phyloP scores from a whole-genome alignment of 2,329 filamentous ascomycete genomes.

The Paradendryphiella salina region DNA sequence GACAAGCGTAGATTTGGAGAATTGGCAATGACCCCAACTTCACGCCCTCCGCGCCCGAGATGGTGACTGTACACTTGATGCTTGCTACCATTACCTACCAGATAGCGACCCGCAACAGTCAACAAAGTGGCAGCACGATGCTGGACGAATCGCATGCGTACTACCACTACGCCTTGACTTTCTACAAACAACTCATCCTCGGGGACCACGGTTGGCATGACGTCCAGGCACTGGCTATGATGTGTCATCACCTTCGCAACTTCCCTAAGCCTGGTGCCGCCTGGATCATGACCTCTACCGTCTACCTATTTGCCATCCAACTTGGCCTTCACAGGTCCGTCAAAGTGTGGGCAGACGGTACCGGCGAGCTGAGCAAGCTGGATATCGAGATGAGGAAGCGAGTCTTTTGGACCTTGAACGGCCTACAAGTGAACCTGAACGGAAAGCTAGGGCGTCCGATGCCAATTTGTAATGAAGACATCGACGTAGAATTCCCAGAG shows the following conservation, averaged over 20 bases:
- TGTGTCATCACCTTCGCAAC: constrained; percentile 71
- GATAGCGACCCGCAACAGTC: constrained; percentile 68
- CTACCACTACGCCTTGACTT: constrained; percentile 74
- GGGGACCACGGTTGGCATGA: constrained; percentile 66
- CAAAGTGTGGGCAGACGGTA: constrained; percentile 58
- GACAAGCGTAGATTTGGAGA: constrained; percentile 61
- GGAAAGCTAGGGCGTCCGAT: constrained; percentile 79
- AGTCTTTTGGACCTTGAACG: constrained; percentile 73
- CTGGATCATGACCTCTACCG: constrained; percentile 66
- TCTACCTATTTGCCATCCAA: constrained; percentile 72
- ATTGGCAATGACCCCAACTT: constrained; percentile 72
- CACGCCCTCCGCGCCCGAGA: constrained; percentile 64
- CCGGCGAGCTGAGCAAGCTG: constrained; percentile 55
- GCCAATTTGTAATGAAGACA: constrained; percentile 71
- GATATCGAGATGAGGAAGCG: constrained; percentile 77
- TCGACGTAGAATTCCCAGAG: constrained; percentile 77
- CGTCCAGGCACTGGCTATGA: constrained; percentile 72
- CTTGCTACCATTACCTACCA: constrained; percentile 79
- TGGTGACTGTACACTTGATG: constrained; percentile 75
- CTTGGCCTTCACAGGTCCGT: constrained; percentile 74
- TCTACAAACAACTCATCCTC: constrained; percentile 66
- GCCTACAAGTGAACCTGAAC: constrained; percentile 68
- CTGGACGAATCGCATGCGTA: constrained; percentile 73
- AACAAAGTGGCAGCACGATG: constrained; percentile 48
- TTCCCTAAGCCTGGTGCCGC: constrained; percentile 80